Conservation (phyloP, 441 rosid genomes). For the Erodium texanum region DNA sequence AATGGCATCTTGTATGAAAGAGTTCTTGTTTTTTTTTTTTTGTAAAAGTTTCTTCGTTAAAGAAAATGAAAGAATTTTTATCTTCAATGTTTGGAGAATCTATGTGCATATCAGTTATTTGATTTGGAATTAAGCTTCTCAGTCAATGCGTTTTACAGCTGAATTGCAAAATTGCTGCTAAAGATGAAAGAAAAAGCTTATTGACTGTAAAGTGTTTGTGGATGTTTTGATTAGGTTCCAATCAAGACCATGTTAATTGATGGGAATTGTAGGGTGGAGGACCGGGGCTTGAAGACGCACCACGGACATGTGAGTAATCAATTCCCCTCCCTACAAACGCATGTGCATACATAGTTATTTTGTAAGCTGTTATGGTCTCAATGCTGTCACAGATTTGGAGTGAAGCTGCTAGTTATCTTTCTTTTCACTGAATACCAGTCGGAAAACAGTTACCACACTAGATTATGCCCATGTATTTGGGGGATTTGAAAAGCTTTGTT, state of each 20-base stretch:
- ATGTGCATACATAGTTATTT: neutral
- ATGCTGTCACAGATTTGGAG: constrained; percentile 1
- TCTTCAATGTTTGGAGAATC: too few relatives aligned
- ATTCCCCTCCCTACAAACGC: neutral
- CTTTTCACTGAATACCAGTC: constrained; percentile 1
- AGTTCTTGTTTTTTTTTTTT: too few relatives aligned
- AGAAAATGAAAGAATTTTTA: too few relatives aligned
- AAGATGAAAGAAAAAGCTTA: neutral
- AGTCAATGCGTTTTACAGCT: constrained; percentile 1
- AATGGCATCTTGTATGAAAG: too few relatives aligned
- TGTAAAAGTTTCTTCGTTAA: too few relatives aligned
- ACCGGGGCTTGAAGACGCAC: constrained; percentile 98
- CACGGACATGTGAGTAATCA: constrained; percentile 78
- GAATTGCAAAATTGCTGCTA: neutral
- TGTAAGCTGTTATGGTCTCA: neutral
- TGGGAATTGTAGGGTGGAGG: constrained; percentile 98
- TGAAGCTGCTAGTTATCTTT: neutral
- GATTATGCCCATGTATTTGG: neutral
- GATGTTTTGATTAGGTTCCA: constrained; percentile 53
- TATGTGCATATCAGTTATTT: too few relatives aligned
- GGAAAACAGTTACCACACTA: neutral
- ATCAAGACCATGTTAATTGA: constrained; percentile 89
- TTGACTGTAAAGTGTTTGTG: constrained; percentile 6
- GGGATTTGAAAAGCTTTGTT: neutral
- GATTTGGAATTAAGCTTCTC: constrained; percentile 12